Conservation (phyloP, 257 asterid species). For the Scutellaria baicalensis region DNA sequence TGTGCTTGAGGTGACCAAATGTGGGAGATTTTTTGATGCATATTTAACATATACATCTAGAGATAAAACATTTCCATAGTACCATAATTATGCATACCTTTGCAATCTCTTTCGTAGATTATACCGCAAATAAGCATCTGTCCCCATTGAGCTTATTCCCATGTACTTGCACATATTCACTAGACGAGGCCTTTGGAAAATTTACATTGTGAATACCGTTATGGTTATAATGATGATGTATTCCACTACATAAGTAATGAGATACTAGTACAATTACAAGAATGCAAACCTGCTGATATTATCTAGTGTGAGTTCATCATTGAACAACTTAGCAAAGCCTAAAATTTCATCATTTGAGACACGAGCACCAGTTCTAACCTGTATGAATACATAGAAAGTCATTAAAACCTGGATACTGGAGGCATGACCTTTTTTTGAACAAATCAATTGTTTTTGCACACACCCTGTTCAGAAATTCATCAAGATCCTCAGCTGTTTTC, state of each 20-base stretch:
- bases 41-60: not conserved
- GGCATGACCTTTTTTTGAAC: not conserved
- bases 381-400: slow-evolving; percentile 19
- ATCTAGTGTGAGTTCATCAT: slow-evolving; percentile 92
- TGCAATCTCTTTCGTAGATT: slow-evolving; percentile 76
- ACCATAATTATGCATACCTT: slow-evolving; percentile 36
- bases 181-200: slow-evolving; percentile 61
- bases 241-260: slow-evolving; percentile 4
- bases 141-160: slow-evolving; percentile 81
- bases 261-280: not conserved
- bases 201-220: not conserved
- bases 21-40: not conserved
- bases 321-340: slow-evolving; percentile 90
- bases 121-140: slow-evolving; percentile 81
- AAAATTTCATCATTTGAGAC: slow-evolving; percentile 80
- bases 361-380: slow-evolving; percentile 85
- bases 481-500: slow-evolving; percentile 93
- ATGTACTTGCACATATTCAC: slow-evolving; percentile 95
- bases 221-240: not conserved
- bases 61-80: slow-evolving; percentile 1
- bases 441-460: slow-evolving; percentile 10
- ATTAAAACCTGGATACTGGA: slow-evolving; percentile 9
- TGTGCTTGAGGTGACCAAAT: not conserved
- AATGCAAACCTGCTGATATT: slow-evolving; percentile 73
- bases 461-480: slow-evolving; percentile 67